A percentile compares a stretch with the other conserved stretches of the same genome.
These are phyloP conservation scores for Globisporangium megalacanthum DNA, from an alignment of 352 stramenopile species.

Conservation along the genomic window DNA sequence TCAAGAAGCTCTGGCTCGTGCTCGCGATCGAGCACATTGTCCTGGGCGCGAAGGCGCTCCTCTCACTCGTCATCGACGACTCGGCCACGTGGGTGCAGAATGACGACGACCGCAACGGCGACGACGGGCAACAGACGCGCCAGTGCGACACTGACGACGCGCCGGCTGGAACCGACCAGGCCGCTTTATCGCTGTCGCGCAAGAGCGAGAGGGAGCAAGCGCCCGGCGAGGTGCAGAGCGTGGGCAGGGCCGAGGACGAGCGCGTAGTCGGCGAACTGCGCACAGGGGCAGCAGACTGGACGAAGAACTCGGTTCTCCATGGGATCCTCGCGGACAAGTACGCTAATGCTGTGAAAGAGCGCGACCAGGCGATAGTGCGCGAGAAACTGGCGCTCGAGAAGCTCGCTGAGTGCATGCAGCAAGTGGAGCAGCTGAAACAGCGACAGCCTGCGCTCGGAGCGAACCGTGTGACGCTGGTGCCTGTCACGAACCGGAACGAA, in stretches of 20 bases:
- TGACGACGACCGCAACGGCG: slow-evolving; percentile 55
- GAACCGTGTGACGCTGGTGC: too few relatives aligned
- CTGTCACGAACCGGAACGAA: background rate
- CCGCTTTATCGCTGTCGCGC: background rate
- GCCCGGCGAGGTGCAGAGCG: background rate
- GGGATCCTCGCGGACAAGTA: slow-evolving; percentile 42
- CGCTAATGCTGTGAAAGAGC: slow-evolving; percentile 24
- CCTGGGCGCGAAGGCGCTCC: slow-evolving; percentile 51
- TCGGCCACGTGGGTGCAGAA: slow-evolving; percentile 63
- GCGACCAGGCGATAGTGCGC: slow-evolving; percentile 32
- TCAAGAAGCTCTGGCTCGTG: slow-evolving; percentile 59
- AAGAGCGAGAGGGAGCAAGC: background rate
- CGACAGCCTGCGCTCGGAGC: background rate
- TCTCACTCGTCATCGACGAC: slow-evolving; percentile 66
- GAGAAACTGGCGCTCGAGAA: slow-evolving; percentile 24
- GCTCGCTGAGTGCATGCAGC: slow-evolving; percentile 20
- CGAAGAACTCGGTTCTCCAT: slow-evolving; percentile 23
- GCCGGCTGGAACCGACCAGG: background rate
- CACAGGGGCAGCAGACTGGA: slow-evolving; percentile 8
- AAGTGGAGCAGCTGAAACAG: slow-evolving; percentile 12
- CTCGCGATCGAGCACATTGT: slow-evolving; percentile 63
- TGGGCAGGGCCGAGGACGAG: background rate
- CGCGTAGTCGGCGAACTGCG: slow-evolving; percentile 16
- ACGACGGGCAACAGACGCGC: slow-evolving; percentile 22
- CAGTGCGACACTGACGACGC: slow-evolving; percentile 8